Percentiles rank a stretch among this genome's conserved stretches.
Evolutionary conservation across 2,329 filamentous ascomycete species (phyloP).

Genomic region (Aspergillus transmontanensis): DNA sequence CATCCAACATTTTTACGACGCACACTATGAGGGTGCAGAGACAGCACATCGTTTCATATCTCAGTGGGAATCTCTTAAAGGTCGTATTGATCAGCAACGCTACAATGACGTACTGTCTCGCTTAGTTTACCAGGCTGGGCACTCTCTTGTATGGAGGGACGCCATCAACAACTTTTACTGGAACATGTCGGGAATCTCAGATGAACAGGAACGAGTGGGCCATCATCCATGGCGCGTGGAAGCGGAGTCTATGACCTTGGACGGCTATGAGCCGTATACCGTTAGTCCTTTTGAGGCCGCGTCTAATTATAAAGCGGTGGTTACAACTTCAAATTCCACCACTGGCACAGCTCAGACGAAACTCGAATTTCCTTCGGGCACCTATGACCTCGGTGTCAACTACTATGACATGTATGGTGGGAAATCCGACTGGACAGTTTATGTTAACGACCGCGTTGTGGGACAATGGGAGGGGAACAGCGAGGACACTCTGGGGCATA

Average conservation of each 20-base stretch:
- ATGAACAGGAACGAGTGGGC: conserved; percentile 58
- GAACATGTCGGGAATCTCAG: conserved; percentile 63
- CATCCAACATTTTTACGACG: conserved; percentile 68
- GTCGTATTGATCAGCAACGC: conserved; percentile 61
- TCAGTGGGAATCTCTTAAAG: conserved; percentile 58
- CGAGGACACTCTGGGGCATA: conserved; percentile 63
- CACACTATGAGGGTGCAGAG: conserved; percentile 62
- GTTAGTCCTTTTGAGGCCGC: conserved; percentile 64
- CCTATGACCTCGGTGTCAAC: conserved; percentile 66
- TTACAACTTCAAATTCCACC: conserved; percentile 57
- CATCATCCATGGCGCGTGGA: conserved; percentile 68
- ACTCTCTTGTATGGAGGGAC: conserved; percentile 71
- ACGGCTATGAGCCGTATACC: conserved; percentile 57
- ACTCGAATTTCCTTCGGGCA: conserved; percentile 54
- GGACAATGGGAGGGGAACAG: conserved; percentile 63
- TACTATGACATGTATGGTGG: conserved; percentile 68
- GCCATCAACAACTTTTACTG: conserved; percentile 66
- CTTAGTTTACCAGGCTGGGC: conserved; percentile 67
- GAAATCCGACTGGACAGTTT: conserved; percentile 57
- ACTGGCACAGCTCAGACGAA: conserved; percentile 52
- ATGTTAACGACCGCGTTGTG: conserved; percentile 55
- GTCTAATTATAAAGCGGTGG: conserved; percentile 57
- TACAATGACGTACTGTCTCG: conserved; percentile 62
- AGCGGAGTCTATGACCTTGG: conserved; percentile 65
- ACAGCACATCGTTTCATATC: conserved; percentile 60